phyloP scores from a whole-genome alignment of 805 yeast genomes.

The Zygoascus flipseniorum region DNA sequence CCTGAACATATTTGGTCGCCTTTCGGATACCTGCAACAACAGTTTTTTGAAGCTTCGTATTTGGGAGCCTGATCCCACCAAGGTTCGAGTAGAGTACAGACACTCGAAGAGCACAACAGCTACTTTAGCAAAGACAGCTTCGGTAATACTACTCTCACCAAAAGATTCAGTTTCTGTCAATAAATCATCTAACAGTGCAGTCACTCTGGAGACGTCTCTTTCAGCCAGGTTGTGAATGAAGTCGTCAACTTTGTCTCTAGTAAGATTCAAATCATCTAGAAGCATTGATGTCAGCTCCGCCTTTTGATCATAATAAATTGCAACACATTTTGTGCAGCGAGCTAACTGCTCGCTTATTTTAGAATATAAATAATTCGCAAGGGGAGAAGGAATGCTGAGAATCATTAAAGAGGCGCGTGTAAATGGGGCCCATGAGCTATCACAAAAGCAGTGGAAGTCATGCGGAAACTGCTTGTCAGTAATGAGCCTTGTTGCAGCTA shows the following conservation, averaged over 20 bases:
- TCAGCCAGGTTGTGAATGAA: not conserved
- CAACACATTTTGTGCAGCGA: constrained; percentile 11
- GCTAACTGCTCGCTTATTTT: not conserved
- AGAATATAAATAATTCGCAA: not conserved
- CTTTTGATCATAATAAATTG: constrained; percentile 7
- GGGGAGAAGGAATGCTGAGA: constrained; percentile 3
- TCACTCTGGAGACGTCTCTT: not conserved
- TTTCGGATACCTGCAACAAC: not conserved
- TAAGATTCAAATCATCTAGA: not conserved
- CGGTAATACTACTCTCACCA: not conserved
- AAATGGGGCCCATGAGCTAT: constrained; percentile 5
- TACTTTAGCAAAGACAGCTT: not conserved
- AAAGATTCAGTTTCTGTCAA: not conserved
- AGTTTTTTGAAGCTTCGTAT: not conserved
- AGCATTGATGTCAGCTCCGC: constrained; percentile 3
- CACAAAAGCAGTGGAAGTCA: constrained; percentile 12
- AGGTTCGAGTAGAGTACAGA: not conserved
- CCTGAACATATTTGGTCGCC: not conserved
- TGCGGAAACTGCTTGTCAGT: not conserved
- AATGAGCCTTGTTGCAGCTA: not conserved
- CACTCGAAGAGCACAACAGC: not conserved
- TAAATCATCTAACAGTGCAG: not conserved
- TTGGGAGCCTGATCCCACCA: not conserved
- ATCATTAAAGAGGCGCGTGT: constrained; percentile 5
- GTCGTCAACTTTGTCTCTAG: not conserved